phyloP scores from a whole-genome alignment of 768 basidiomycete species.

The Termitomyces sp. region DNA sequence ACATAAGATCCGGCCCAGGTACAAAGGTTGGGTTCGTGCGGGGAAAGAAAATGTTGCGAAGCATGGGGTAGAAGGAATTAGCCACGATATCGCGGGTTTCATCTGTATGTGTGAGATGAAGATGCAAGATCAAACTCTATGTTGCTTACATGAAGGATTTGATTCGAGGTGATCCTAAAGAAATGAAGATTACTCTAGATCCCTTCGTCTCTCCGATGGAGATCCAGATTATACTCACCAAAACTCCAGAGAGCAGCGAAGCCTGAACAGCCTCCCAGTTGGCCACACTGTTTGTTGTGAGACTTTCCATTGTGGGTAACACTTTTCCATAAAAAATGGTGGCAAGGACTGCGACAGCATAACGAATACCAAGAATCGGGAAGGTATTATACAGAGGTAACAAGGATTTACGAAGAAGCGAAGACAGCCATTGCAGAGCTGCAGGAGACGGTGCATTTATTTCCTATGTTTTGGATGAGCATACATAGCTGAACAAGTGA shows the following conservation, averaged over 20 bases:
- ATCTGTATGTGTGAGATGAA: constrained; percentile 27
- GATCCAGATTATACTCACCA: constrained; percentile 26
- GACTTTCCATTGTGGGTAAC: constrained; percentile 17
- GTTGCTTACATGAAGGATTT: constrained; percentile 19
- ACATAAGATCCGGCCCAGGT: constrained; percentile 17
- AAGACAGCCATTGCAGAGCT: constrained; percentile 31
- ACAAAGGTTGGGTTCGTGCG: not conserved
- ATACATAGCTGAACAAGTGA: not conserved
- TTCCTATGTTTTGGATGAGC: constrained; percentile 27
- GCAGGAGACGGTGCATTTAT: constrained; percentile 30
- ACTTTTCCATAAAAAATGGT: constrained; percentile 35
- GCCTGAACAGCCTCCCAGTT: constrained; percentile 43
- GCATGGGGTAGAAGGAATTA: constrained; percentile 17
- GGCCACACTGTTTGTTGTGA: constrained; percentile 12
- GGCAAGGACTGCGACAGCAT: constrained; percentile 35
- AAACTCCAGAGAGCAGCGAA: constrained; percentile 47
- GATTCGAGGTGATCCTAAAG: constrained; percentile 27
- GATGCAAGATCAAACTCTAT: constrained; percentile 9
- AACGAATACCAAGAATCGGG: constrained; percentile 32
- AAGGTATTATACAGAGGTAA: constrained; percentile 38
- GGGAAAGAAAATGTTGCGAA: constrained; percentile 18
- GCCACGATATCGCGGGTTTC: constrained; percentile 25
- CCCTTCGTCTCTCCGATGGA: not conserved
- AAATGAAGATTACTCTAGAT: not conserved
- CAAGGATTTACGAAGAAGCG: constrained; percentile 37